phyloP scores from a whole-genome alignment of 352 stramenopile genomes.

The Blastocystis sp. region DNA sequence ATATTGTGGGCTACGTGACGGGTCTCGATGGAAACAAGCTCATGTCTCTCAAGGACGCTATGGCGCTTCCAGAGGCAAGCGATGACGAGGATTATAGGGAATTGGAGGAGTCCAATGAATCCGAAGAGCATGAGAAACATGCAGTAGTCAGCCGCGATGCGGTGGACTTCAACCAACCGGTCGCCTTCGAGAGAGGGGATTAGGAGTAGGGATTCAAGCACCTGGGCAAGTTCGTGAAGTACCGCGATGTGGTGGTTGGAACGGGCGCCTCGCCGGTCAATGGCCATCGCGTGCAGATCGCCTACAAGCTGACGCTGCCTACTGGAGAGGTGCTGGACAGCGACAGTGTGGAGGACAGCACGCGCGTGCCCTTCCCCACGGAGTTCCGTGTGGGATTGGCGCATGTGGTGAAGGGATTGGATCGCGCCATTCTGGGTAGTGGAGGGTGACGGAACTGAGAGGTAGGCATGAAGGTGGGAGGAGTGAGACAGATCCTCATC shows the following conservation, averaged over 20 bases:
- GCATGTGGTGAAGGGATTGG: conserved; percentile 42
- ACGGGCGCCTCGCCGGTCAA: conserved; percentile 5
- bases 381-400: conserved; percentile 43
- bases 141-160: background rate
- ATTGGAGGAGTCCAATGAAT: conserved; percentile 18
- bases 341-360: conserved; percentile 10
- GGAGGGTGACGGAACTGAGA: background rate
- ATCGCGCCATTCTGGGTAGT: conserved; percentile 47
- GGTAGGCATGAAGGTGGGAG: conserved; percentile 43
- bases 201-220: conserved; percentile 6
- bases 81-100: conserved; percentile 58
- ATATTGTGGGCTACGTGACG: conserved; percentile 46
- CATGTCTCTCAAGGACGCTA: conserved; percentile 55
- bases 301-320: conserved; percentile 50
- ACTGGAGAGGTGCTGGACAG: conserved; percentile 58
- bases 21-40: conserved; percentile 40
- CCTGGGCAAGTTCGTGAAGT: conserved; percentile 39
- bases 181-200: background rate
- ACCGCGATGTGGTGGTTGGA: conserved; percentile 6
- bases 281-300: conserved; percentile 49
- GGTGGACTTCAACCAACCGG: conserved; percentile 18
- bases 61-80: conserved; percentile 36
- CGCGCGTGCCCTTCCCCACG: conserved; percentile 23
- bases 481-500: conserved; percentile 35
- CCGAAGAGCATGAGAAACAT: conserved; percentile 52